phyloP scores from a whole-genome alignment of 1,284 basidiomycete species.

The Trametes sp. region DNA sequence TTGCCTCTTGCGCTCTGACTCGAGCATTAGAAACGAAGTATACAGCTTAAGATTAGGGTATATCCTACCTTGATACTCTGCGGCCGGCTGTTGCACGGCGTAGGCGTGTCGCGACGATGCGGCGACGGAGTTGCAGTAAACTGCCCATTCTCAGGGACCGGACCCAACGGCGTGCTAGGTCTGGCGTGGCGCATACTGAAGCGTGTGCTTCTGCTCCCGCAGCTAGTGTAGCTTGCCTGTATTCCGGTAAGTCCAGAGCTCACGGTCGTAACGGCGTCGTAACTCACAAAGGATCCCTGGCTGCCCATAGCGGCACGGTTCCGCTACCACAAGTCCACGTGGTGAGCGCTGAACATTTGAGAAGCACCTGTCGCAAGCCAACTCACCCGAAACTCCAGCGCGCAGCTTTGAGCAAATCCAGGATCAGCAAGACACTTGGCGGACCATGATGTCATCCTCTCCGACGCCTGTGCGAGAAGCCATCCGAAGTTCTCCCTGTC shows the following conservation, averaged over 20 bases:
- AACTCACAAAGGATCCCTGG: not conserved
- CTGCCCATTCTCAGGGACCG: not conserved
- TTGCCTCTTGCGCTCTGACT: not conserved
- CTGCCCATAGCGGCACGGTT: not conserved
- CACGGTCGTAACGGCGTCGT: not conserved
- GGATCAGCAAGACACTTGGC: not conserved
- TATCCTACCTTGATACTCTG: not conserved
- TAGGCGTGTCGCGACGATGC: not conserved
- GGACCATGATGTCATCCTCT: not conserved
- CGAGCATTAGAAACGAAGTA: not conserved
- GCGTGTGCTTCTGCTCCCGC: not conserved
- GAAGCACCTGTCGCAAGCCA: not conserved
- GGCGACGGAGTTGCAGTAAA: not conserved
- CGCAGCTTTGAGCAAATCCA: not conserved
- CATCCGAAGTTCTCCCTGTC: not conserved
- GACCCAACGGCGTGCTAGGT: not conserved
- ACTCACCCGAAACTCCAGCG: constrained; percentile 1
- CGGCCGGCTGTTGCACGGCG: not conserved
- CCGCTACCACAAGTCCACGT: not conserved
- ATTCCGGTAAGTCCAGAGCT: not conserved
- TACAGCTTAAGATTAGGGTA: not conserved
- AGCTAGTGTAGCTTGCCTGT: not conserved
- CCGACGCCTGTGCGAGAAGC: not conserved
- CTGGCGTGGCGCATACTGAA: not conserved
- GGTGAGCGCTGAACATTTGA: not conserved